Evolutionary conservation across 176 grass and related monocot species (phyloP).

Genomic region (Carex littledalei): DNA sequence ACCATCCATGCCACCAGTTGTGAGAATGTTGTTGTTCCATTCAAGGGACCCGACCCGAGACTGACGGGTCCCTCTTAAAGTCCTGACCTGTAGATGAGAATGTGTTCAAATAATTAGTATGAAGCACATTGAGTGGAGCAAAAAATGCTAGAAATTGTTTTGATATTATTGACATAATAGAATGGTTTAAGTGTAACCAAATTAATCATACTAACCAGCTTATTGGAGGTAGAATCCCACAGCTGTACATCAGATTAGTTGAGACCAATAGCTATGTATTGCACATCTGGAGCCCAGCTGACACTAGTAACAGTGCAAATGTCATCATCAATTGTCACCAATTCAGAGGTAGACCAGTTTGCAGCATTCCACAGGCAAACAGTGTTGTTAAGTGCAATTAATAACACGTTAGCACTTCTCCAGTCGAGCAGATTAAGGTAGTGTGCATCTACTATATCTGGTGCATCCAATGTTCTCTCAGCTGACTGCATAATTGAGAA

Average conservation of each 20-base stretch:
- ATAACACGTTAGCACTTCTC: constrained; percentile 46
- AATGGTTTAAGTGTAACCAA: neutral
- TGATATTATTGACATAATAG: no score
- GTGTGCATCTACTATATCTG: constrained; percentile 47
- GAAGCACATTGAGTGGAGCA: no score
- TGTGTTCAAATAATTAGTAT: no score
- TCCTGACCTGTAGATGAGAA: no score
- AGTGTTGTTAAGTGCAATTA: constrained; percentile 43
- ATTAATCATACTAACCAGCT: constrained; percentile 29
- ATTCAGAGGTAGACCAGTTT: constrained; percentile 34
- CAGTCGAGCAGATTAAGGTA: constrained; percentile 57
- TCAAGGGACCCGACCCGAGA: no score
- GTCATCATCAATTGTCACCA: constrained; percentile 40
- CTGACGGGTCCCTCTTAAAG: no score
- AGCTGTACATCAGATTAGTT: constrained; percentile 53
- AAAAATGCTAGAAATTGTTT: no score
- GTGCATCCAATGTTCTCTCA: neutral
- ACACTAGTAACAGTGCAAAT: constrained; percentile 44
- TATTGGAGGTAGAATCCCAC: constrained; percentile 38
- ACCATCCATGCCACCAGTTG: no score
- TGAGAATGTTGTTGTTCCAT: no score
- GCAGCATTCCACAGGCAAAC: constrained; percentile 51
- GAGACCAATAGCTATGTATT: no score
- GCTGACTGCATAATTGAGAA: neutral
- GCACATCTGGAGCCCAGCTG: constrained; percentile 20